phyloP scores from a whole-genome alignment of 495 filamentous ascomycete species.

The Aspergillus cavernicola region DNA sequence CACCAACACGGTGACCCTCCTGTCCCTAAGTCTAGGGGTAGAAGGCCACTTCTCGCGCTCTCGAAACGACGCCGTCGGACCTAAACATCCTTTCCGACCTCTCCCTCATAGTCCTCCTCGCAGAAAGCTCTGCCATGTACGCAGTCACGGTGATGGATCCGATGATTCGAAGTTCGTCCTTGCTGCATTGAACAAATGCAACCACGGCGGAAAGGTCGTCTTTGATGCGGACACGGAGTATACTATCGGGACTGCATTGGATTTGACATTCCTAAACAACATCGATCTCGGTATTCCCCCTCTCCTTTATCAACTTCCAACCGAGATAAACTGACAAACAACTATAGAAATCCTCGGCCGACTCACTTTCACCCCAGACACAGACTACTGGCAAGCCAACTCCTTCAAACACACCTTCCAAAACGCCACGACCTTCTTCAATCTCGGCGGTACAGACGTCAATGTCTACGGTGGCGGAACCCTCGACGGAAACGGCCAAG shows the following conservation, averaged over 20 bases:
- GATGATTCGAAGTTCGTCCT: conserved; percentile 61
- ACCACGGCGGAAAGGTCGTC: conserved; percentile 63
- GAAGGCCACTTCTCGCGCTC: conserved; percentile 22
- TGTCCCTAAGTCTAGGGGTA: conserved; percentile 20
- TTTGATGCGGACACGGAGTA: conserved; percentile 55
- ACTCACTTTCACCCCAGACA: conserved; percentile 61
- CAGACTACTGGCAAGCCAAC: conserved; percentile 62
- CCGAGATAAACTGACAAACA: neutral
- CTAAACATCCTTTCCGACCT: conserved; percentile 33
- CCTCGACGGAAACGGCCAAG: conserved; percentile 63
- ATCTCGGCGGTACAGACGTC: conserved; percentile 64
- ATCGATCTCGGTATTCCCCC: conserved; percentile 51
- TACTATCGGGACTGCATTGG: conserved; percentile 60
- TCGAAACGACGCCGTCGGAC: conserved; percentile 28
- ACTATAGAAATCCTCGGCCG: conserved; percentile 48
- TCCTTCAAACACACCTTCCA: conserved; percentile 60
- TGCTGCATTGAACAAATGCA: conserved; percentile 56
- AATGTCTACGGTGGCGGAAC: conserved; percentile 64
- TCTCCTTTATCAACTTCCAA: neutral
- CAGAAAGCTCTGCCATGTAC: conserved; percentile 34
- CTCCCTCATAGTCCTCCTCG: conserved; percentile 29
- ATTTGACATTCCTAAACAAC: conserved; percentile 60
- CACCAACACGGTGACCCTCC: conserved; percentile 23
- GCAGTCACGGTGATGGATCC: conserved; percentile 36
- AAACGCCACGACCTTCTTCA: conserved; percentile 66